Percentiles rank a stretch among this genome's conserved stretches.
phyloP scores from a whole-genome alignment of 2,329 filamentous ascomycete species.

The Cercospora janseana region DNA sequence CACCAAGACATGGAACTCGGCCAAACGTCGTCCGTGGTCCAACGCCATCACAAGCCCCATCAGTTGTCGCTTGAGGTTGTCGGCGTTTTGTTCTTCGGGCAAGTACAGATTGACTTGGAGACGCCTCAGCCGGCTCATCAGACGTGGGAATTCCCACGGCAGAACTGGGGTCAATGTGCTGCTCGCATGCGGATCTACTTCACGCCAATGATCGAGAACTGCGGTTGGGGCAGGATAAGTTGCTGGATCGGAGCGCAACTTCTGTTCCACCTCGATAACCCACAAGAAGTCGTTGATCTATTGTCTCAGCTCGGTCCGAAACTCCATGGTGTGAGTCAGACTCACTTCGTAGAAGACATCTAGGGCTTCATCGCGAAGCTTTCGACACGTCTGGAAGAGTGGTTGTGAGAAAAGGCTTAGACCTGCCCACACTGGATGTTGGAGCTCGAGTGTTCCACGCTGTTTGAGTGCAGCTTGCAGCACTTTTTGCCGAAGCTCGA shows the following conservation, averaged over 20 bases:
- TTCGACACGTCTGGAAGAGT: slow-evolving; percentile 22
- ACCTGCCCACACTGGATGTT: slow-evolving; percentile 28
- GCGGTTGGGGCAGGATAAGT: slow-evolving; percentile 3
- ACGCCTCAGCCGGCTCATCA: slow-evolving; percentile 21
- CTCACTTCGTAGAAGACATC: slow-evolving; percentile 27
- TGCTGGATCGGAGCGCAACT: slow-evolving; percentile 18
- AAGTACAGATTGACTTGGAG: slow-evolving; percentile 26
- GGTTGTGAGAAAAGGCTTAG: slow-evolving; percentile 22
- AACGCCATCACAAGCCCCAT: slow-evolving; percentile 19
- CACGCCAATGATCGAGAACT: not conserved
- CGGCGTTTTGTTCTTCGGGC: slow-evolving; percentile 13
- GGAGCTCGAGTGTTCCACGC: slow-evolving; percentile 24
- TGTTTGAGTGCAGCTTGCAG: slow-evolving; percentile 21
- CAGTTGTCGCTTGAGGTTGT: slow-evolving; percentile 12
- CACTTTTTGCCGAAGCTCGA: slow-evolving; percentile 26
- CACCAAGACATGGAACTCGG: slow-evolving; percentile 23
- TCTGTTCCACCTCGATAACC: slow-evolving; percentile 25
- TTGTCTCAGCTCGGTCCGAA: not conserved
- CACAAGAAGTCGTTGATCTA: slow-evolving; percentile 27
- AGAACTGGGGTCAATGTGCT: slow-evolving; percentile 18
- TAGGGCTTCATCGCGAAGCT: slow-evolving; percentile 23
- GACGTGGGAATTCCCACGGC: slow-evolving; percentile 27
- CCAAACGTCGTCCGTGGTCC: slow-evolving; percentile 21
- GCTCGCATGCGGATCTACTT: not conserved
- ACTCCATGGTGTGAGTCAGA: too few relatives aligned